These are phyloP conservation scores for Leccinum subtestaceum DNA, from an alignment of 768 basidiomycete genomes.

Conservation along the genomic window DNA sequence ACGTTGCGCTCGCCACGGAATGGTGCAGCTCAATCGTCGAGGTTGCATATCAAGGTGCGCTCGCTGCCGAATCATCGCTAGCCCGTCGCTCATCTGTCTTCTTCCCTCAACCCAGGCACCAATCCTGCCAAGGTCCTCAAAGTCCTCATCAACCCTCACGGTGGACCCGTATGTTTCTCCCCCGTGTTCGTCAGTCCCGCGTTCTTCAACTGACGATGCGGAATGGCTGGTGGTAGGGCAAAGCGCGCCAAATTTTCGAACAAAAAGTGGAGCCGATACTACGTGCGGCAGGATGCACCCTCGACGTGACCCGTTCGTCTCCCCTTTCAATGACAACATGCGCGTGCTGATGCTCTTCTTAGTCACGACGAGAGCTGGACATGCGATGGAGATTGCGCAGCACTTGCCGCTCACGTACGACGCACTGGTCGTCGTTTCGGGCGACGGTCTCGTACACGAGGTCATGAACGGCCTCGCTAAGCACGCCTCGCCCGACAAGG, in stretches of 20 bases:
- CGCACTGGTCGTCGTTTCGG: slow-evolving; percentile 72
- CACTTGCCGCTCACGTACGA: slow-evolving; percentile 60
- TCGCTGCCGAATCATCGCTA: not conserved
- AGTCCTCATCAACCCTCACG: slow-evolving; percentile 75
- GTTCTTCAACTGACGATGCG: not conserved
- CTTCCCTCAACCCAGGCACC: slow-evolving; percentile 37
- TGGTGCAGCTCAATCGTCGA: slow-evolving; percentile 59
- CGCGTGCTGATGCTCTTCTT: not conserved
- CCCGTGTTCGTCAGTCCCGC: not conserved
- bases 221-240: slow-evolving; percentile 46
- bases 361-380: slow-evolving; percentile 64
- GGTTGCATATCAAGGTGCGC: slow-evolving; percentile 57
- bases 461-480: slow-evolving; percentile 79
- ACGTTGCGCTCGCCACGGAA: slow-evolving; percentile 35
- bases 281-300: slow-evolving; percentile 56
- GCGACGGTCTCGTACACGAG: slow-evolving; percentile 84
- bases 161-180: slow-evolving; percentile 61
- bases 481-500: slow-evolving; percentile 55
- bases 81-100: slow-evolving; percentile 2
- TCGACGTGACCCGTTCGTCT: slow-evolving; percentile 61
- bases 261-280: slow-evolving; percentile 71
- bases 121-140: slow-evolving; percentile 55
- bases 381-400: slow-evolving; percentile 66
- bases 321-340: not conserved
- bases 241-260: slow-evolving; percentile 50